These are phyloP conservation scores for Oryza rufipogon DNA, from an alignment of 176 grass and related monocot genomes.

Conservation along the genomic window DNA sequence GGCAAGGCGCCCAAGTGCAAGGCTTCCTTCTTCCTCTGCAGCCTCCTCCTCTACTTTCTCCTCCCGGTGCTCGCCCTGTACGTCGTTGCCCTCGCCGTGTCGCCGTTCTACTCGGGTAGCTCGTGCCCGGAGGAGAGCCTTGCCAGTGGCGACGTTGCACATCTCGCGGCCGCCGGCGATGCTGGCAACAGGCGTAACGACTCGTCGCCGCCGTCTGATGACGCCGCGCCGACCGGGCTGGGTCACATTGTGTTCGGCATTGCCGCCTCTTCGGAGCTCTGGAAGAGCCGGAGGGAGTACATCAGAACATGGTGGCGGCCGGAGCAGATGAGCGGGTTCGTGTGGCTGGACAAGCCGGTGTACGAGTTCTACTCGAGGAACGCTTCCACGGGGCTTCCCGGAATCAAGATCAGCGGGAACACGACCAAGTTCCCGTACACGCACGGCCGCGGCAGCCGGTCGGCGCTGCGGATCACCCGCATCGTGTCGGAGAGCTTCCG, in stretches of 20 bases:
- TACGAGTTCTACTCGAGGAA: constrained; percentile 22
- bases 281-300: constrained; percentile 43
- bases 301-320: constrained; percentile 54
- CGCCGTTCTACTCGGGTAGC: not conserved
- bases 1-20: not conserved
- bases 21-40: constrained; percentile 20
- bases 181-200: too few relatives aligned
- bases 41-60: constrained; percentile 26
- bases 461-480: constrained; percentile 52
- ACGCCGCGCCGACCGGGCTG: constrained; percentile 28
- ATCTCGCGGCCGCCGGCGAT: not conserved
- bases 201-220: not conserved
- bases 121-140: not conserved
- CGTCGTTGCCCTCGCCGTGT: not conserved
- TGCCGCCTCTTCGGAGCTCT: constrained; percentile 42
- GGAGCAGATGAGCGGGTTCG: constrained; percentile 41
- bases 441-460: constrained; percentile 44
- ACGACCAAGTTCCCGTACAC: constrained; percentile 49
- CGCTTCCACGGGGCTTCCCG: constrained; percentile 1
- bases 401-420: constrained; percentile 37
- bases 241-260: constrained; percentile 61
- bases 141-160: not conserved
- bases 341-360: constrained; percentile 54
- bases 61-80: constrained; percentile 3
- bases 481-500: constrained; percentile 54